Conservation (phyloP, 2,329 filamentous ascomycete species). For the Coniochaeta sp. region DNA sequence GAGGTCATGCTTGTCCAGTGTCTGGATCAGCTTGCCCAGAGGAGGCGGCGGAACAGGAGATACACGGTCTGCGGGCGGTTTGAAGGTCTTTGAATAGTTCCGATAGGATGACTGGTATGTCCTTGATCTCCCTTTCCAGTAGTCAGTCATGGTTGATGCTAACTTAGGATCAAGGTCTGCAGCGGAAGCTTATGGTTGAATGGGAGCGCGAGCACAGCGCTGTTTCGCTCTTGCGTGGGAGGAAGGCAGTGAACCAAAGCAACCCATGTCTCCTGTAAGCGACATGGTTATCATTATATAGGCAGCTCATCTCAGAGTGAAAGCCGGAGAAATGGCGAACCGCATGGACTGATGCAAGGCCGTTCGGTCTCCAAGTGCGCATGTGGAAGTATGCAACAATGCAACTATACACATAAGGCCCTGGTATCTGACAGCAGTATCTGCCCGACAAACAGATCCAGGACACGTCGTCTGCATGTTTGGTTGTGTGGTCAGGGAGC, state of each 20-base stretch:
- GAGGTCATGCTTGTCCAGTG: constrained; percentile 8
- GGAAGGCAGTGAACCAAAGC: background rate
- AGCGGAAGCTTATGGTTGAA: background rate
- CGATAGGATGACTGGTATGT: background rate
- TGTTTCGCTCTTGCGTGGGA: background rate
- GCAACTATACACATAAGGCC: background rate
- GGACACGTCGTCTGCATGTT: background rate
- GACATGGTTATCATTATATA: background rate
- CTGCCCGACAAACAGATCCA: background rate
- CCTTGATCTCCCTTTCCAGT: background rate
- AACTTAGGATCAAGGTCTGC: too few relatives aligned
- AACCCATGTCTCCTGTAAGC: too few relatives aligned
- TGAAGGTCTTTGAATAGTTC: background rate
- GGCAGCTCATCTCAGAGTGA: background rate
- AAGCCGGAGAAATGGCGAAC: background rate
- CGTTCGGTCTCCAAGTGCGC: background rate
- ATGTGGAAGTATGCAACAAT: background rate
- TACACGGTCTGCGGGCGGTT: background rate
- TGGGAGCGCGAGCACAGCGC: background rate
- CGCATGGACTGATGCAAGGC: background rate
- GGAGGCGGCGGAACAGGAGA: constrained; percentile 10
- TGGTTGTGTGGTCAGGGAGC: background rate
- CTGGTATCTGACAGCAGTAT: background rate
- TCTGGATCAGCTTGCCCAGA: constrained; percentile 12
- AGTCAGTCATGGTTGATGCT: background rate